phyloP scores from a whole-genome alignment of 257 asterid species.

The Solanum neorickii region DNA sequence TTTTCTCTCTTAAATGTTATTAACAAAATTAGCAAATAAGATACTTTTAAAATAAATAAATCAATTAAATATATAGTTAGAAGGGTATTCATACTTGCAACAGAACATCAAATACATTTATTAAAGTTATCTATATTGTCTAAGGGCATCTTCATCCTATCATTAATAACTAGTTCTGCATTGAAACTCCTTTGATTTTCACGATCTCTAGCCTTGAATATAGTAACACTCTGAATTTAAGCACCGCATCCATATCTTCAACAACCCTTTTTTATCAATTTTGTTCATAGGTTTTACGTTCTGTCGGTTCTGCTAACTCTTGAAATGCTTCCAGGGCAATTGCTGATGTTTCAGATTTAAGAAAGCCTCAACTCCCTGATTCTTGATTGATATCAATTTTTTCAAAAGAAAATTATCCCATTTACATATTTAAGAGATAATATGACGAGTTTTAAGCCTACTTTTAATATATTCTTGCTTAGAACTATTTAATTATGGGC shows the following conservation, averaged over 20 bases:
- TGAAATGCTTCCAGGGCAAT: conserved; percentile 27
- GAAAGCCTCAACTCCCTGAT: conserved; percentile 47
- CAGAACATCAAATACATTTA: not conserved
- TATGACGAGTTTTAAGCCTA: no score
- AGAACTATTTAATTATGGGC: no score
- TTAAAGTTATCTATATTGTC: not conserved
- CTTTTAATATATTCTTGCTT: no score
- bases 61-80: not conserved
- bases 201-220: not conserved
- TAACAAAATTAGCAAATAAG: not conserved
- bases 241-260: not conserved
- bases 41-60: not conserved
- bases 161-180: not conserved
- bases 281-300: not conserved
- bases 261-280: not conserved
- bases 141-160: not conserved
- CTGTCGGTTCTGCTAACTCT: conserved; percentile 19
- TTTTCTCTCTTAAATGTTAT: not conserved
- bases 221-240: not conserved
- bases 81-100: not conserved
- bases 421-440: no score
- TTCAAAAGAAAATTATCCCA: not conserved
- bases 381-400: conserved; percentile 39
- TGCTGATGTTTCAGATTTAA: conserved; percentile 23
- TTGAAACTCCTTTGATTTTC: not conserved